A percentile compares a stretch with the other conserved stretches of the same genome.
Evolutionary conservation across 23 red algal genomes (phyloP).

Genomic region (Gracilariopsis chorda): DNA sequence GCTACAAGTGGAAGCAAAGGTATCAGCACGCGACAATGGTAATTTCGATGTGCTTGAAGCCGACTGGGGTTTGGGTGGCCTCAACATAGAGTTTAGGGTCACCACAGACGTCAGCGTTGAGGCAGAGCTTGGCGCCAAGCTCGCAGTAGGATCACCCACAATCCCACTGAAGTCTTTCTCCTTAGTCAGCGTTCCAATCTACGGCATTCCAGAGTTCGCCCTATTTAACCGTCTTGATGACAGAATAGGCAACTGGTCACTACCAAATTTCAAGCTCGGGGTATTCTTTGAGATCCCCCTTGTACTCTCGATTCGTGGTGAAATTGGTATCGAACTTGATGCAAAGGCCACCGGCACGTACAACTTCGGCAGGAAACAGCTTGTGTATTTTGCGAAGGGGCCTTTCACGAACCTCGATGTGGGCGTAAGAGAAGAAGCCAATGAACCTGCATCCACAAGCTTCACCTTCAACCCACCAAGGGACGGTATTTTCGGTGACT

Average conservation of each 20-base stretch:
- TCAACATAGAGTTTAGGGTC: constrained; percentile 4
- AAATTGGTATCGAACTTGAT: background rate
- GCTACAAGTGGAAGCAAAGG: constrained; percentile 28
- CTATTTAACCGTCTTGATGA: background rate
- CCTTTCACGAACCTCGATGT: background rate
- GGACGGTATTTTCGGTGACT: background rate
- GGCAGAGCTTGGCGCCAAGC: background rate
- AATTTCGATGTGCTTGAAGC: constrained; percentile 21
- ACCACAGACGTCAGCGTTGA: background rate
- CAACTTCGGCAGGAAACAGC: constrained; percentile 5
- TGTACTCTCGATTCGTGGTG: background rate
- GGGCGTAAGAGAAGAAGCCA: background rate
- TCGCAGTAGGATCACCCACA: background rate
- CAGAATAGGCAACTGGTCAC: background rate
- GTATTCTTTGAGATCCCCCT: constrained; percentile 43
- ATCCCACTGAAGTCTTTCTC: background rate
- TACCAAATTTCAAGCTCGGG: constrained; percentile 31
- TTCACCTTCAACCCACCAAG: background rate
- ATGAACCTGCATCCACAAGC: background rate
- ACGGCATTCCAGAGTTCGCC: background rate
- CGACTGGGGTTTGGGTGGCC: background rate
- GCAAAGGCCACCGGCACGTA: background rate
- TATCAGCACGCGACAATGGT: constrained; percentile 14
- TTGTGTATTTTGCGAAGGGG: constrained; percentile 5
- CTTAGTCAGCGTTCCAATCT: constrained; percentile 29